Conservation (phyloP, 441 rosid species). For the Adansonia grandidieri region DNA sequence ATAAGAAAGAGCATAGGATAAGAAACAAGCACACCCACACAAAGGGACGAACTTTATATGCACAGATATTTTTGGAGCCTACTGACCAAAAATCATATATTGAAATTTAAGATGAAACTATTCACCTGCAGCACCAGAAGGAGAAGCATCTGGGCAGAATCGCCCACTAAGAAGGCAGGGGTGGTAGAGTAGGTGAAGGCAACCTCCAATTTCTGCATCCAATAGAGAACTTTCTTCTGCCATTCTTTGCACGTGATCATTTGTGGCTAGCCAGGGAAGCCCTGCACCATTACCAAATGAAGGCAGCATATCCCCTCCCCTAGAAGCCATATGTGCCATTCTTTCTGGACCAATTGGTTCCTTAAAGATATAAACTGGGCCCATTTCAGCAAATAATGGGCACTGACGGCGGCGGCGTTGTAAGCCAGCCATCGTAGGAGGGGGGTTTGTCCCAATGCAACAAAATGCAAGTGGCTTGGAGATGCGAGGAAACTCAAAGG, state of each 20-base stretch:
- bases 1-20: background rate
- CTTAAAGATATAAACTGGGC: conserved; percentile 94
- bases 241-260: conserved; percentile 59
- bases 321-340: conserved; percentile 87
- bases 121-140: conserved; percentile 91
- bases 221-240: conserved; percentile 86
- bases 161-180: conserved; percentile 90
- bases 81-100: background rate
- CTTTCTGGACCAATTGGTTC: conserved; percentile 93
- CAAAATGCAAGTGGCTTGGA: conserved; percentile 97
- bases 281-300: conserved; percentile 95
- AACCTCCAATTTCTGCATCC: conserved; percentile 93
- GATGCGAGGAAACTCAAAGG: conserved; percentile 95
- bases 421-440: conserved; percentile 98
- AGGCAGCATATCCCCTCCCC: conserved; percentile 97
- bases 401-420: conserved; percentile 99
- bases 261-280: conserved; percentile 93
- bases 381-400: conserved; percentile 99
- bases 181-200: conserved; percentile 88
- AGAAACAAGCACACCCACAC: background rate
- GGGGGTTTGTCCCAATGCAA: conserved; percentile 99
- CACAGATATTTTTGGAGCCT: conserved; percentile 9
- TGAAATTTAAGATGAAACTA: conserved; percentile 22
- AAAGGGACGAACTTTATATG: background rate
- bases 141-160: conserved; percentile 98